phyloP scores from a whole-genome alignment of 2,329 filamentous ascomycete genomes.

The Colletotrichum ledebouriae region DNA sequence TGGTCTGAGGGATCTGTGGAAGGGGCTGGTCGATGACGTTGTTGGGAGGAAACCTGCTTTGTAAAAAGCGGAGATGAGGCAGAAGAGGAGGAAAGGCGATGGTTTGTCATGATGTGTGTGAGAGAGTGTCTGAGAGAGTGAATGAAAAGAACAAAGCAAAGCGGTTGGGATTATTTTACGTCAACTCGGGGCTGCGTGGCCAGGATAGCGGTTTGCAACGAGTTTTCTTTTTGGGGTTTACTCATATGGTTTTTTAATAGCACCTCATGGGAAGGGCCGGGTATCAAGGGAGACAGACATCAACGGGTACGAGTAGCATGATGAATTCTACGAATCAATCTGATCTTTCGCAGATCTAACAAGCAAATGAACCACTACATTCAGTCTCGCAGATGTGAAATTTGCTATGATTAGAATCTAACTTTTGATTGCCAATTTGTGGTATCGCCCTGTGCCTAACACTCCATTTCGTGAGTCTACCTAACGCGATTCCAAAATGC shows the following conservation, averaged over 20 bases:
- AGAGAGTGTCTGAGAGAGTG: constrained; percentile 21
- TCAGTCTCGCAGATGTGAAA: background rate
- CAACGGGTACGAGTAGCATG: constrained; percentile 14
- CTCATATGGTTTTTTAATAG: constrained; percentile 36
- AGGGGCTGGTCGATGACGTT: constrained; percentile 67
- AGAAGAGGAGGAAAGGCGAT: constrained; percentile 11
- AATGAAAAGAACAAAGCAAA: constrained; percentile 15
- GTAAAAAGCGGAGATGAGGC: background rate
- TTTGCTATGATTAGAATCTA: background rate
- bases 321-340: constrained; percentile 20
- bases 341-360: constrained; percentile 6
- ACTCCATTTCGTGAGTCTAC: constrained; percentile 28
- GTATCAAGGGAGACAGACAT: background rate
- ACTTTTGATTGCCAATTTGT: constrained; percentile 40
- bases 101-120: constrained; percentile 36
- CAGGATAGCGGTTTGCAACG: constrained; percentile 18
- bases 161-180: constrained; percentile 26
- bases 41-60: constrained; percentile 45
- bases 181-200: background rate
- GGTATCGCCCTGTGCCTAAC: constrained; percentile 36
- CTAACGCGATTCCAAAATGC: constrained; percentile 15
- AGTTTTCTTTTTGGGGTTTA: background rate
- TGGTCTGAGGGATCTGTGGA: constrained; percentile 67
- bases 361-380: background rate
- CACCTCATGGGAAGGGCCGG: constrained; percentile 1